Evolutionary conservation across 192 early-diverging fungal genomes (phyloP).

Genomic region (Chytriomyces sp.): DNA sequence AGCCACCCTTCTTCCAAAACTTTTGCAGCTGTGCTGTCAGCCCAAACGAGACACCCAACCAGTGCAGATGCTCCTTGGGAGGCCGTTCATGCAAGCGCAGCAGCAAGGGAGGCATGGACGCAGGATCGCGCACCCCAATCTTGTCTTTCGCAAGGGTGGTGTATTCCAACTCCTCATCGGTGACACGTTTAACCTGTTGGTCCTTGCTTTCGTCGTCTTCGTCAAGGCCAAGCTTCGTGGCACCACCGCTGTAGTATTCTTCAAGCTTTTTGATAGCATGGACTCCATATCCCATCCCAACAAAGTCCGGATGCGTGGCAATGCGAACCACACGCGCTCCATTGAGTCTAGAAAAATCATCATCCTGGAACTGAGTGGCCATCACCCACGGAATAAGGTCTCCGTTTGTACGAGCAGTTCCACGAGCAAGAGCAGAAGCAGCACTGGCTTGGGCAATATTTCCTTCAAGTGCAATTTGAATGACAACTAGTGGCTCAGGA

Average conservation of each 20-base stretch:
- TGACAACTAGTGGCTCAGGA: slow-evolving; percentile 93
- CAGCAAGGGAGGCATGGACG: slow-evolving; percentile 90
- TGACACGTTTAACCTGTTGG: slow-evolving; percentile 53
- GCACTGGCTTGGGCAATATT: slow-evolving; percentile 88
- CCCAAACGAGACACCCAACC: slow-evolving; percentile 95
- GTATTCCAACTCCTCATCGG: slow-evolving; percentile 58
- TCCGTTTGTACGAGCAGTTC: slow-evolving; percentile 77
- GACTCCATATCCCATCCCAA: slow-evolving; percentile 95
- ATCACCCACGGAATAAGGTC: slow-evolving; percentile 98
- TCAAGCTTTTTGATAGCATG: slow-evolving; percentile 86
- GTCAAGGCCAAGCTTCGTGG: slow-evolving; percentile 65
- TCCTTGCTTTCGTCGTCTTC: slow-evolving; percentile 49
- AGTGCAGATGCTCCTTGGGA: slow-evolving; percentile 74
- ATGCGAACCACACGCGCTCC: slow-evolving; percentile 97
- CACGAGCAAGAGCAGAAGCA: slow-evolving; percentile 77
- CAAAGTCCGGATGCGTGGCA: slow-evolving; percentile 96
- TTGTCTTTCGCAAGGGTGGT: slow-evolving; percentile 70
- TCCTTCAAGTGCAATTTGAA: slow-evolving; percentile 92
- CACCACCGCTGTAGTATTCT: slow-evolving; percentile 76
- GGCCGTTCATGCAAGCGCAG: slow-evolving; percentile 82
- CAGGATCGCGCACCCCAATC: slow-evolving; percentile 82
- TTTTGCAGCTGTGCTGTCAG: slow-evolving; percentile 86
- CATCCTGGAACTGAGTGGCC: slow-evolving; percentile 91
- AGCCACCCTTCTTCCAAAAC: slow-evolving; percentile 95
- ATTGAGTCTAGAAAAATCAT: slow-evolving; percentile 91